Evolutionary conservation across 805 yeast species (phyloP).

Genomic region (Ascoidea tarda): DNA sequence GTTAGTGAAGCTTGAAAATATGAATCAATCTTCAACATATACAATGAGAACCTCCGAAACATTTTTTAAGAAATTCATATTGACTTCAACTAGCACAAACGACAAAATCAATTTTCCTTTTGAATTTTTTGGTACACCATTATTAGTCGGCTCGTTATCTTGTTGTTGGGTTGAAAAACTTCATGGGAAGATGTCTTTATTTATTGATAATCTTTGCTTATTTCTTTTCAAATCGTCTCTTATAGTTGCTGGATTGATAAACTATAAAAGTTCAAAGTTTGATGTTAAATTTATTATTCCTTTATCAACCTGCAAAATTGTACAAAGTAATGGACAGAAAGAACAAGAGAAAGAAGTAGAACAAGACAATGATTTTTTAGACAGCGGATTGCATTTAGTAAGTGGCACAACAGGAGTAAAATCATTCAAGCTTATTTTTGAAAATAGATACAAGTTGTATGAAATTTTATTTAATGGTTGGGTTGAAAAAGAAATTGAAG

Average conservation of each 20-base stretch:
- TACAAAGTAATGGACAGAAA: constrained; percentile 14
- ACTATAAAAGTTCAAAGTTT: constrained; percentile 11
- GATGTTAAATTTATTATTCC: constrained; percentile 36
- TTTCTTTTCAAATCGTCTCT: constrained; percentile 38
- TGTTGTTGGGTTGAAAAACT: constrained; percentile 23
- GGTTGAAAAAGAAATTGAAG: constrained; percentile 18
- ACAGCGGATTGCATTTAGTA: too few species aligned
- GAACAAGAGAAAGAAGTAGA: background rate
- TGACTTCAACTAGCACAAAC: constrained; percentile 7
- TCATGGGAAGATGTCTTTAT: background rate
- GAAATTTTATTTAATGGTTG: constrained; percentile 28
- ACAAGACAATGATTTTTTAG: too few species aligned
- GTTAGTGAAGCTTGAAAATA: too few species aligned
- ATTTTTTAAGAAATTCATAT: too few species aligned
- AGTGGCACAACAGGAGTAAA: background rate
- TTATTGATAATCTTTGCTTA: constrained; percentile 16
- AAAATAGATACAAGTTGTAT: constrained; percentile 23
- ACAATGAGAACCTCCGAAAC: too few species aligned
- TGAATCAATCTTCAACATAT: too few species aligned
- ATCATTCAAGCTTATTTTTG: constrained; percentile 32
- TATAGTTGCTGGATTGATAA: constrained; percentile 20
- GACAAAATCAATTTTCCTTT: constrained; percentile 18
- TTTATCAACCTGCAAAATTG: constrained; percentile 19
- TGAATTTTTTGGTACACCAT: constrained; percentile 32
- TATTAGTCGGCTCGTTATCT: constrained; percentile 28